A percentile compares a stretch with the other conserved stretches of the same genome.
Evolutionary conservation across 148 eudicot species (phyloP).

Genomic region (Silene latifolia): DNA sequence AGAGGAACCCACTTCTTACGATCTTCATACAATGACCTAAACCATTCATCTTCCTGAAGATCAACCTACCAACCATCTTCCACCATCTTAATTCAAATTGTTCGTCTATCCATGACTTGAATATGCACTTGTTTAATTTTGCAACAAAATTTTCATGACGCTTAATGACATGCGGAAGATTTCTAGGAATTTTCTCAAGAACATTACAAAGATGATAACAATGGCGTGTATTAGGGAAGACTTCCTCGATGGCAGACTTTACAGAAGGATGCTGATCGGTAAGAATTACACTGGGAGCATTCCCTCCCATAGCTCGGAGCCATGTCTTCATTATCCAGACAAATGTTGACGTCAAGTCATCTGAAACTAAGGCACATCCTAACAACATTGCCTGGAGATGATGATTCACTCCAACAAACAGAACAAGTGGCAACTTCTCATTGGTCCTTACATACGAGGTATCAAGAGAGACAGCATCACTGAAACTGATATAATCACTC

Average conservation of each 20-base stretch:
- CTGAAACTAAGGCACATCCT: conserved; percentile 55
- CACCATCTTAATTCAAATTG: conserved; percentile 54
- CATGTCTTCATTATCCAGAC: conserved; percentile 54
- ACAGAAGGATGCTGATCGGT: conserved; percentile 41
- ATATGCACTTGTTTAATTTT: conserved; percentile 46
- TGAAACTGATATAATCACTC: conserved; percentile 43
- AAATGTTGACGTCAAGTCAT: conserved; percentile 37
- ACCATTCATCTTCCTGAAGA: conserved; percentile 47
- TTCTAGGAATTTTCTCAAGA: conserved; percentile 43
- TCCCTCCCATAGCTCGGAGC: conserved; percentile 54
- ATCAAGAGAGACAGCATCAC: conserved; percentile 47
- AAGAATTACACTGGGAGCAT: conserved; percentile 34
- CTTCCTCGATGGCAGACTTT: conserved; percentile 36
- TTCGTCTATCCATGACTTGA: conserved; percentile 50
- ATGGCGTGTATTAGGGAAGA: conserved; percentile 43
- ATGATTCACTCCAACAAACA: conserved; percentile 51
- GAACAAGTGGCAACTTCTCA: conserved; percentile 44
- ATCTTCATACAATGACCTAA: conserved; percentile 41
- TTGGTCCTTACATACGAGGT: conserved; percentile 38
- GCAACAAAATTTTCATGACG: conserved; percentile 32
- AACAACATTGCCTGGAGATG: conserved; percentile 46
- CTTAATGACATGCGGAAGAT: conserved; percentile 32
- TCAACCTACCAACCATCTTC: conserved; percentile 49
- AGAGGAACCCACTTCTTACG: conserved; percentile 50
- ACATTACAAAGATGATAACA: conserved; percentile 47